Base-by-base conservation (phyloP, 768 basidiomycete genomes). In the Phanerochaete carnosa region DNA sequence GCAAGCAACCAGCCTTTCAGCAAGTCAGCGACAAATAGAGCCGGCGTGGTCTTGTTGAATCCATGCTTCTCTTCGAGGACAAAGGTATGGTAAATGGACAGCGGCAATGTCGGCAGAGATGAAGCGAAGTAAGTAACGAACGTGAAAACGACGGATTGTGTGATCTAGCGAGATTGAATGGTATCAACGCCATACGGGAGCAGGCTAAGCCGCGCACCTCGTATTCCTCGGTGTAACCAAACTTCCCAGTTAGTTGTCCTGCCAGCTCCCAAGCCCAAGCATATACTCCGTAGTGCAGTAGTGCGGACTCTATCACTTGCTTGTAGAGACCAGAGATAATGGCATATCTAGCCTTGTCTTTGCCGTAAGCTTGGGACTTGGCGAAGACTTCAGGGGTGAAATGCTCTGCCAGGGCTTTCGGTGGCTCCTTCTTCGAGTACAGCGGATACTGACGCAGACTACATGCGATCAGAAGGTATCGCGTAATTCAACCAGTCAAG, bases 21-120 rank as follows among this genome's bases (percentile, higher is more conserved):
- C 37, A 92, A 70, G 73, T 99, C 96, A 1, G 80, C 75, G 55
- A 94, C 71, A 73, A 92, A 98, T 3, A 95, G 76, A 16, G 67
- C 66, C 0, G 85, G 83, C 0, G 94, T 92, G 5, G 87, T 95
- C 76, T 98, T 97, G 82, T 98, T 99, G 81, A 98, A 98, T 0
- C 95, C 95, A 64, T 97, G 94, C 64, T 88, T 90, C 71, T 96
- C 90, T 75, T 98, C 97, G 39, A 98, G 80, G 5, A 95, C 90
- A 70, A 99, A 99, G 2, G 94, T 97, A 62, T 86, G 83, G 76
- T 97, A 98, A 25, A 88, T 78, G 32, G 83, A 85, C 45, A 94
- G 76, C 22, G 96, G 94, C 12, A 95, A 77, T 8, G 83, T 77
- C 1, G 93, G 86, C 29, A 92, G 71, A 0, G 86, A 81, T 2